Evolutionary conservation across 2,329 filamentous ascomycete genomes (phyloP), one percentile per base, ranked within the genome.

Genomic region (Trichophyton rubrum): DNA sequence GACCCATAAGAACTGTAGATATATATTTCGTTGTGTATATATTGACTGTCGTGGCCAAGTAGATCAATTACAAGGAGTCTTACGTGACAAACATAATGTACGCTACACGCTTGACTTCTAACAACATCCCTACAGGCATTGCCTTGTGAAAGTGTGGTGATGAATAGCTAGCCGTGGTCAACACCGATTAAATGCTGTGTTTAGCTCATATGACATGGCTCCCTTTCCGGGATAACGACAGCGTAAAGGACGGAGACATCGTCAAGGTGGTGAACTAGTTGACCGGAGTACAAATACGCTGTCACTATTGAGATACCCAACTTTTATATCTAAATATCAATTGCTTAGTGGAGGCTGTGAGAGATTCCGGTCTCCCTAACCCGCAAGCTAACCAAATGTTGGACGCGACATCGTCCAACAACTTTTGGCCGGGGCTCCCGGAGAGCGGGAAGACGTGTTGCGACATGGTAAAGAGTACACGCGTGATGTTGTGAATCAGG

Each of bases 61-160:
- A 35, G 81, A 30, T 30, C 1, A 7, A 30, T 30, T 30, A 30
- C 27, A 30, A 30, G 27, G 27, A 30, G 27, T 30, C 69, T 20
- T 82, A 76, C 1, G 77, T 80, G 20, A 83, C 74, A 1, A 74
- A 63, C 0, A 78, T 78, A 2, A 84, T 73, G 1, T 82, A 67
- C 2, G 66, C 66, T 11, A 43, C 15, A 20, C n/a, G 33, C 27
- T 8, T 30, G 27, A 30, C 27, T 30, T 30, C 27, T 30, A 30
- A 43, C 6, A 43, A n/a, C 40, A 43, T n/a, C 40, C 40, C 40
- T 43, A 43, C n/a, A n/a, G n/a, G 40, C 38, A 13, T 41, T 3
- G 35, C 35, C 35, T 2, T 40, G 35, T 40, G 35, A 40, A 40
- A 24, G 38, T 13, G 38, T 13, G 2, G 38, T 41, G 38, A 41